phyloP scores from a whole-genome alignment of 2,329 filamentous ascomycete genomes.

The Fusarium hostae region DNA sequence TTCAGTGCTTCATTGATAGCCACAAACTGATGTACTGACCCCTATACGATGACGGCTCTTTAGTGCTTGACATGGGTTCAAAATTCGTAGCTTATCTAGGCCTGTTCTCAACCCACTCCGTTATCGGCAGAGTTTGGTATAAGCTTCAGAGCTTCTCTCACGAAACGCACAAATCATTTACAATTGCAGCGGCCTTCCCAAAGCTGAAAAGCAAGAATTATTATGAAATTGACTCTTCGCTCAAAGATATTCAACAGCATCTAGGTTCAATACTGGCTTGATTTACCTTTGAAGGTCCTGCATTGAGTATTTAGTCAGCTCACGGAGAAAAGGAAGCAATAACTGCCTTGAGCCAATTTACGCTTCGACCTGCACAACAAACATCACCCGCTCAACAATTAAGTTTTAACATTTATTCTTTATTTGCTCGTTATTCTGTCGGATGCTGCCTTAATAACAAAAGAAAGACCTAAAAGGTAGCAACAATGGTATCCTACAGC shows the following conservation, averaged over 20 bases:
- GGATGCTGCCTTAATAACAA: slow-evolving; percentile 17
- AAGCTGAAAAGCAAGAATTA: too few species aligned
- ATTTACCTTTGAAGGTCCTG: background rate
- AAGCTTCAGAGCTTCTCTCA: background rate
- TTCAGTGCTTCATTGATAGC: slow-evolving; percentile 31
- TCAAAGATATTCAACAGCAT: rapidly evolving
- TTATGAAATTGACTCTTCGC: rapidly evolving
- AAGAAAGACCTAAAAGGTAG: slow-evolving; percentile 26
- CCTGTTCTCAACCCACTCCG: background rate
- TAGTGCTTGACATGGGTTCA: background rate
- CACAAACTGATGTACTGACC: slow-evolving; percentile 44
- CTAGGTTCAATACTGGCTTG: background rate
- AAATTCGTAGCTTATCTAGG: background rate
- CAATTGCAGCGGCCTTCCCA: background rate
- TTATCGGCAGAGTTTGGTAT: background rate
- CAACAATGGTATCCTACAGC: slow-evolving; percentile 42
- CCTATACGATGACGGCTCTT: slow-evolving; percentile 42
- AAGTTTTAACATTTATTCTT: slow-evolving; percentile 11
- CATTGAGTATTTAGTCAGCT: slow-evolving; percentile 26
- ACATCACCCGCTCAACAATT: background rate
- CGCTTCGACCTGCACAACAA: slow-evolving; percentile 8
- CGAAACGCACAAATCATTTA: background rate
- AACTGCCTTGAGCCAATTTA: slow-evolving; percentile 23
- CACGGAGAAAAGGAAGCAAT: slow-evolving; percentile 32
- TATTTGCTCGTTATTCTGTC: slow-evolving; percentile 5